These are phyloP conservation scores for Fraxinus xanthoxyloides DNA, from an alignment of 305 asterid species.

Conservation along the genomic window DNA sequence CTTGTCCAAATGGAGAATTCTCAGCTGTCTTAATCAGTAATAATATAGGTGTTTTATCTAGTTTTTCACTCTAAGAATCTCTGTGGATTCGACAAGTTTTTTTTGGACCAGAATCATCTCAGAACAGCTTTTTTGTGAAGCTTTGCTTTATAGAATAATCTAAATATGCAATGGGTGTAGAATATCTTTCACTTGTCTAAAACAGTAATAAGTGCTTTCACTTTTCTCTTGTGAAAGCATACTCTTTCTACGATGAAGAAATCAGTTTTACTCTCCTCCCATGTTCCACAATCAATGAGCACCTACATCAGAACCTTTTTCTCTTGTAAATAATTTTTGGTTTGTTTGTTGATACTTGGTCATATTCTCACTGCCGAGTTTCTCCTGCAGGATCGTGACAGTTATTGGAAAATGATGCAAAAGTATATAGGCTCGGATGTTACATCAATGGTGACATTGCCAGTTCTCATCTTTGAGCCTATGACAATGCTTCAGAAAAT, in stretches of 20 bases:
- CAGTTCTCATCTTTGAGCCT: constrained; percentile 27
- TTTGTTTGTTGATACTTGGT: background rate
- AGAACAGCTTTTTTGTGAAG: background rate
- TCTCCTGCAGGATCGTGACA: background rate
- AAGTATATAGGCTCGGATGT: background rate
- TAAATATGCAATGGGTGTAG: background rate
- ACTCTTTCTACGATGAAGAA: background rate
- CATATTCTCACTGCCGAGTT: background rate
- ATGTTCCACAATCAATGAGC: background rate
- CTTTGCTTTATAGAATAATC: background rate
- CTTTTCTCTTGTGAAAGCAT: background rate
- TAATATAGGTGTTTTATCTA: background rate
- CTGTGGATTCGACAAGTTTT: background rate
- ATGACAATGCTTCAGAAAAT: constrained; percentile 38
- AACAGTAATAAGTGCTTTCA: background rate
- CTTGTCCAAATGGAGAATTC: background rate
- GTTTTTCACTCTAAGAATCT: background rate
- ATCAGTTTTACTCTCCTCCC: background rate
- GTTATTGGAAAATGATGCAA: background rate
- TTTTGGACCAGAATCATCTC: background rate
- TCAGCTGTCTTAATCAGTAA: background rate
- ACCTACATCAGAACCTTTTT: background rate
- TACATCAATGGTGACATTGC: background rate
- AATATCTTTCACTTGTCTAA: background rate
- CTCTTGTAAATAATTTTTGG: background rate